Base-by-base conservation (phyloP, 1,139 yeast genomes). In the Nakaseomyces sp. region DNA sequence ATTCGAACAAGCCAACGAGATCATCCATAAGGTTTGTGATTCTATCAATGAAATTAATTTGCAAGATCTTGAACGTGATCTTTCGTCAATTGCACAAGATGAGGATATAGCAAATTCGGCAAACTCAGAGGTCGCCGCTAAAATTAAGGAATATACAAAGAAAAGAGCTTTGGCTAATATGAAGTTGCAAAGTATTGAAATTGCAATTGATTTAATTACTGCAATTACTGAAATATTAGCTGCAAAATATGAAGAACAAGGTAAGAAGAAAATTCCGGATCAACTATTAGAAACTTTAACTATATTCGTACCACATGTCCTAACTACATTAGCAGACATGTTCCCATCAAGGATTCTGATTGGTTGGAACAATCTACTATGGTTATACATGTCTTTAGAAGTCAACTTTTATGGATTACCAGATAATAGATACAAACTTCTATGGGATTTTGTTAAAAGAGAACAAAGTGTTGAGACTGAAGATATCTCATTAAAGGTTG, bases 201-300 rank as follows among this genome's bases (percentile, higher is more conserved):
- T 81, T 1, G 70, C 83, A 0, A 66, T 88, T 32, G 96, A 89
- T 58, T 64, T 89, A 30, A 69, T 85, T 28, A 79, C 96, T 1
- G 81, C 91, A 1, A 68, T 81, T 6, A 74, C 85, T 53, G 96
- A 89, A 53, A 65, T 69, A 13, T 59, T 80, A 43, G 69, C 69
- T n/a, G 44, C 60, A 4, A 42, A 53, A n/a, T 41, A 45, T 36
- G 59, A 55, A 42, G 44, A 46, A 32, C 44, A 47, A 18, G 40
- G 39, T 5, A 45, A 52, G 4, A 43, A 43, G 19, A 64, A 44
- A 45, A 56, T 41, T 5, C 50, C 57, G 3, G 65, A 62, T 2
- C 48, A 64, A 15, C 48, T 65, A 2, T 45, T 60, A 1, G 52
- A 64, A 1, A 53, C 70, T 3, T 52, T 73, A 28, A 58, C 63